Conservation (phyloP, 2,329 filamentous ascomycete genomes). For the Tetracladium maxilliforme region DNA sequence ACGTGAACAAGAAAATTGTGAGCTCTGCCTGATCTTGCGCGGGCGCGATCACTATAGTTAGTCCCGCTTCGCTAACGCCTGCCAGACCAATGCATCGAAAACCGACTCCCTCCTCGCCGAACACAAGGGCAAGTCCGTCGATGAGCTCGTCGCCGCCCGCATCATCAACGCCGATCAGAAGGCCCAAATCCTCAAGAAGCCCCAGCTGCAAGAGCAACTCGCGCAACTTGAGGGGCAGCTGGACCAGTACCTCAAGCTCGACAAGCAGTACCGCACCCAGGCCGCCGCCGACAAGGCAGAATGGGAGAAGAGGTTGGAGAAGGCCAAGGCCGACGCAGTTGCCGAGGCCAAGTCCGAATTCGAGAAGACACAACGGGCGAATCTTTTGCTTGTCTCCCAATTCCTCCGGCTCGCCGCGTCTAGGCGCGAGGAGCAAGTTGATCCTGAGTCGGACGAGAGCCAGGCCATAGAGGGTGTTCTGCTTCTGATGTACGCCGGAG, state of each 20-base stretch:
- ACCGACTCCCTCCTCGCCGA: slow-evolving; percentile 55
- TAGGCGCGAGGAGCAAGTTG: slow-evolving; percentile 50
- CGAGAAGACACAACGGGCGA: slow-evolving; percentile 42
- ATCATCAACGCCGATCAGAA: slow-evolving; percentile 75
- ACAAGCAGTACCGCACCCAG: slow-evolving; percentile 53
- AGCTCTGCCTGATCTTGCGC: too few relatives aligned
- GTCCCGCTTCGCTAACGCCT: slow-evolving; percentile 6
- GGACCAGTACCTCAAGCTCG: slow-evolving; percentile 59
- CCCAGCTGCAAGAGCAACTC: slow-evolving; percentile 52
- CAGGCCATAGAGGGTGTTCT: slow-evolving; percentile 70
- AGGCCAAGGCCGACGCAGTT: slow-evolving; percentile 37
- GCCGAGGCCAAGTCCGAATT: slow-evolving; percentile 35
- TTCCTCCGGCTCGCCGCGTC: slow-evolving; percentile 69
- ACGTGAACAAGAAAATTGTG: slow-evolving; percentile 89
- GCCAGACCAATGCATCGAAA: slow-evolving; percentile 54
- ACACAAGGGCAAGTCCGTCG: slow-evolving; percentile 55
- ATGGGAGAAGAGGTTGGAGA: slow-evolving; percentile 40
- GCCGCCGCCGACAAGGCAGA: slow-evolving; percentile 42
- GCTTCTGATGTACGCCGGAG: slow-evolving; percentile 64
- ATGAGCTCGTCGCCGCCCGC: slow-evolving; percentile 54
- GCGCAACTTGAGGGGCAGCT: slow-evolving; percentile 61
- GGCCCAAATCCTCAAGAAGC: slow-evolving; percentile 64
- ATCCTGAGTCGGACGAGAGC: slow-evolving; percentile 54
- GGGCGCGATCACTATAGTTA: not conserved
- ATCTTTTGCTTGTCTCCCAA: slow-evolving; percentile 58